Conservation (phyloP, 2,329 filamentous ascomycete species). For the Diplocarpon rosae region DNA sequence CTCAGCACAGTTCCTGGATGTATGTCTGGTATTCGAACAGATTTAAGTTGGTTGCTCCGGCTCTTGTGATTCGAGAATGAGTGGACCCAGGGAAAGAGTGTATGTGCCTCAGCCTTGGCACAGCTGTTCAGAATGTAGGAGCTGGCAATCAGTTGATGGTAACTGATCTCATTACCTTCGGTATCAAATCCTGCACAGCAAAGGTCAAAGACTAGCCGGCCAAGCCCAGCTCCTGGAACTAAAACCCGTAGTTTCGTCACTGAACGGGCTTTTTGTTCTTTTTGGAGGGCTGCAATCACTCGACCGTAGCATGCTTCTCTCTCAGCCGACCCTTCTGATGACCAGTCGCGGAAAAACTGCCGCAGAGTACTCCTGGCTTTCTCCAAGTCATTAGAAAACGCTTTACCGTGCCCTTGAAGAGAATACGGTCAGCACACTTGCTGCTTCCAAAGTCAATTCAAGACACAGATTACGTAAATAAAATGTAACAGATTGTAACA, state of each 20-base stretch:
- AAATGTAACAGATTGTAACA: too few species aligned
- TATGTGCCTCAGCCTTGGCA: constrained; percentile 47
- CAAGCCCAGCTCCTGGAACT: constrained; percentile 82
- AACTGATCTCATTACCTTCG: constrained; percentile 94
- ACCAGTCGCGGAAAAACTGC: constrained; percentile 95
- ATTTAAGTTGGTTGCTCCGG: constrained; percentile 62
- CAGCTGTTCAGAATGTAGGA: constrained; percentile 65
- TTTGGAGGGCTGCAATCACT: constrained; percentile 53
- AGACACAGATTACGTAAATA: too few species aligned
- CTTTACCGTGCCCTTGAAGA: constrained; percentile 46
- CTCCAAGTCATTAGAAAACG: constrained; percentile 66
- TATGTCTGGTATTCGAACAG: constrained; percentile 69
- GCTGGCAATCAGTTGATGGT: constrained; percentile 87
- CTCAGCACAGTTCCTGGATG: constrained; percentile 51
- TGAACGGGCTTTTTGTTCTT: constrained; percentile 30
- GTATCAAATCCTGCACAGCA: constrained; percentile 59
- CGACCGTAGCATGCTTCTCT: constrained; percentile 67
- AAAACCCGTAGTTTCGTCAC: constrained; percentile 43
- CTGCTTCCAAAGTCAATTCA: too few species aligned
- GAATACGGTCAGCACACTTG: too few species aligned
- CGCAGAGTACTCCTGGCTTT: constrained; percentile 88
- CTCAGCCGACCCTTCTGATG: constrained; percentile 62
- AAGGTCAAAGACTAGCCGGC: constrained; percentile 80
- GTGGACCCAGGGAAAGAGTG: constrained; percentile 75
- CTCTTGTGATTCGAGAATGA: constrained; percentile 77